phyloP scores from a whole-genome alignment of 306 rosid genomes.

The Fagus crenata region DNA sequence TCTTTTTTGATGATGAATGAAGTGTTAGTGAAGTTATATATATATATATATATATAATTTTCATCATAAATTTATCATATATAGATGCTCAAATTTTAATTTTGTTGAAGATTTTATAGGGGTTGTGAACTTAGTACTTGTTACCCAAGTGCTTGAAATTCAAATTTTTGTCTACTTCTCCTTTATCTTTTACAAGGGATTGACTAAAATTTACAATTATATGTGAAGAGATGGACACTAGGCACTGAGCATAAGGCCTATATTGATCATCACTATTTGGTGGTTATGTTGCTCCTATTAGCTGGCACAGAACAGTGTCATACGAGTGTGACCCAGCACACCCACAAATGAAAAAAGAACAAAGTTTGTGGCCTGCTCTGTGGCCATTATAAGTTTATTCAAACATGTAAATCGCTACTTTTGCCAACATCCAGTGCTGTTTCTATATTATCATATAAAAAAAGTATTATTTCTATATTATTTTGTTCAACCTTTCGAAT shows the following conservation, averaged over 20 bases:
- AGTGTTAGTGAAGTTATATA: background rate
- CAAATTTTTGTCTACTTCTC: too few relatives aligned
- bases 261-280: background rate
- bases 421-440: background rate
- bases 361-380: background rate
- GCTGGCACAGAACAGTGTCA: background rate
- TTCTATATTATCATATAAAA: background rate
- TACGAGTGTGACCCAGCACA: slow-evolving; percentile 6
- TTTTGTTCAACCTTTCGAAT: too few relatives aligned
- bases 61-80: background rate
- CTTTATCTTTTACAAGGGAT: too few relatives aligned
- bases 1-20: background rate
- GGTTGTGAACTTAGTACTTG: too few relatives aligned
- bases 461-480: too few relatives aligned
- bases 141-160: too few relatives aligned
- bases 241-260: too few relatives aligned
- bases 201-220: too few relatives aligned
- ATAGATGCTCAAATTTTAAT: background rate
- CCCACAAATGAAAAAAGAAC: background rate
- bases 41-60: background rate
- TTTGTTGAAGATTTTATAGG: too few relatives aligned
- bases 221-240: too few relatives aligned
- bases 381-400: background rate
- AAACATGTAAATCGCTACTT: background rate
- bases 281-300: background rate